phyloP scores from a whole-genome alignment of 176 grass and related monocot genomes.

The Puya raimondii region DNA sequence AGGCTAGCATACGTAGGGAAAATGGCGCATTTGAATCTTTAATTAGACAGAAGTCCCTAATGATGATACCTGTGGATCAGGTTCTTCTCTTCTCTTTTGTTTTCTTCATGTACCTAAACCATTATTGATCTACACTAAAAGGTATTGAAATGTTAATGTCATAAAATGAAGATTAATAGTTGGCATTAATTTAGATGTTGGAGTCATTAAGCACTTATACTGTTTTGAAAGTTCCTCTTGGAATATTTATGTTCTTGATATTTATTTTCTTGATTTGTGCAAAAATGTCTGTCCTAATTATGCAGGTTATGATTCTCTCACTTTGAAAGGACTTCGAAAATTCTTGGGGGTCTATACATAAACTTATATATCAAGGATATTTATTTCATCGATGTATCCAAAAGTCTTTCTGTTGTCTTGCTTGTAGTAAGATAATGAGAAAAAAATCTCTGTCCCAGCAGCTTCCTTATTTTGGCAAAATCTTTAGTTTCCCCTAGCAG shows the following conservation, averaged over 20 bases:
- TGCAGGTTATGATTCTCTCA: not conserved
- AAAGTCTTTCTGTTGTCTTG: no score
- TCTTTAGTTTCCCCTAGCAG: no score
- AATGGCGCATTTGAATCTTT: constrained; percentile 91
- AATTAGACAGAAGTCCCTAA: constrained; percentile 87
- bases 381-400: no score
- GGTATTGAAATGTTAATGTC: not conserved
- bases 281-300: not conserved
- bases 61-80: constrained; percentile 96
- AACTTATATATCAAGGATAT: no score
- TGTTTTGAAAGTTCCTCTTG: not conserved
- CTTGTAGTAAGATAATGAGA: no score
- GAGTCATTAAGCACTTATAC: not conserved
- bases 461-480: no score
- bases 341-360: no score
- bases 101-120: constrained; percentile 2
- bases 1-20: constrained; percentile 79
- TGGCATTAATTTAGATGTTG: not conserved
- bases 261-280: not conserved
- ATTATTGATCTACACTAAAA: not conserved
- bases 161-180: not conserved
- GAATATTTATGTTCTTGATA: not conserved
- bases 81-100: constrained; percentile 28
- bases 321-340: no score
- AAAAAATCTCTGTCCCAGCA: no score